Evolutionary conservation across 768 basidiomycete genomes (phyloP).

Genomic region (Nevesoporus exiguus): DNA sequence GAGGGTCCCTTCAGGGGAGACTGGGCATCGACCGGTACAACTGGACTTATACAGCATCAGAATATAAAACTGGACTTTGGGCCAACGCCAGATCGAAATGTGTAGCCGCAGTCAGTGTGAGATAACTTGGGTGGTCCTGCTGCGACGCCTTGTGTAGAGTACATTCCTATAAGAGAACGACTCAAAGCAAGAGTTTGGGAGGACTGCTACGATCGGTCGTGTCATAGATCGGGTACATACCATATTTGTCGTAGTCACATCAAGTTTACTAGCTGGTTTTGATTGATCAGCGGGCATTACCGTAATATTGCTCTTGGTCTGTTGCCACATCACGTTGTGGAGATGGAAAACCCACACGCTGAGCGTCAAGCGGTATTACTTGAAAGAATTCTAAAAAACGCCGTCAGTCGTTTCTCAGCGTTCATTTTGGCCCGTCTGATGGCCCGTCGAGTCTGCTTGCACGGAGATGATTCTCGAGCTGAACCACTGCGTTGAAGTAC

Average conservation of each 20-base stretch:
- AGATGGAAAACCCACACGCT: slow-evolving; percentile 94
- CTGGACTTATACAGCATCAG: slow-evolving; percentile 18
- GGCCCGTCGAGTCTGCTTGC: slow-evolving; percentile 74
- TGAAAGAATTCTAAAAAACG: slow-evolving; percentile 87
- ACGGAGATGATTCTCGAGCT: slow-evolving; percentile 88
- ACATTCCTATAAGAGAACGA: background rate
- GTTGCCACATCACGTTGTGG: slow-evolving; percentile 6
- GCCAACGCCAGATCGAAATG: background rate
- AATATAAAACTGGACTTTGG: background rate
- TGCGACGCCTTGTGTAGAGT: slow-evolving; percentile 11
- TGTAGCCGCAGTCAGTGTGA: background rate
- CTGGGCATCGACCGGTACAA: slow-evolving; percentile 15
- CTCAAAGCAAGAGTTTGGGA: slow-evolving; percentile 16
- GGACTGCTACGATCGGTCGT: slow-evolving; percentile 4
- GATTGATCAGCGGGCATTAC: slow-evolving; percentile 4
- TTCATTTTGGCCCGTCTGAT: background rate
- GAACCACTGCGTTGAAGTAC: slow-evolving; percentile 82
- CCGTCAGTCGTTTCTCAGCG: slow-evolving; percentile 45
- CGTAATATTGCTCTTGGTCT: background rate
- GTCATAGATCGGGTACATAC: background rate
- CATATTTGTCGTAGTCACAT: background rate
- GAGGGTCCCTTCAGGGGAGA: slow-evolving; percentile 21
- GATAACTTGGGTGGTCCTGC: slow-evolving; percentile 12
- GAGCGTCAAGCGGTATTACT: slow-evolving; percentile 88
- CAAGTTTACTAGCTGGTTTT: background rate